These are phyloP conservation scores for Aureobasidium sp. DNA, from an alignment of 2,329 filamentous ascomycete species.

Conservation along the genomic window DNA sequence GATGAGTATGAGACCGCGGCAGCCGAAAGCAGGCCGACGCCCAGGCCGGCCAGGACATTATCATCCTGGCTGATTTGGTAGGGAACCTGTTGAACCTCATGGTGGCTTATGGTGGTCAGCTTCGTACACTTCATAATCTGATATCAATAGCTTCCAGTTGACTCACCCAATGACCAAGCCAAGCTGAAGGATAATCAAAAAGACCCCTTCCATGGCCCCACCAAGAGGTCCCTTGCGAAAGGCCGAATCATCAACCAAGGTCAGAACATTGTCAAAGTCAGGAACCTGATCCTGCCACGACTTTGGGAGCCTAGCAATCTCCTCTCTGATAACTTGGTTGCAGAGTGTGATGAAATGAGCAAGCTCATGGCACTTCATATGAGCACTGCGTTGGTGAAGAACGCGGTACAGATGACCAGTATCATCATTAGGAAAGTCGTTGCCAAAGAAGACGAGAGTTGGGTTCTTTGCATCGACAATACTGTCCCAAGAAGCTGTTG, in stretches of 20 bases:
- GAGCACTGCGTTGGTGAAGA: constrained; percentile 37
- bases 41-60: not conserved
- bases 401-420: constrained; percentile 35
- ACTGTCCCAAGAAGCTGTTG: no score
- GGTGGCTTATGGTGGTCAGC: not conserved
- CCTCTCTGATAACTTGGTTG: not conserved
- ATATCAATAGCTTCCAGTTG: not conserved
- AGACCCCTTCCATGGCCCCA: constrained; percentile 40
- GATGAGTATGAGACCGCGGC: not conserved
- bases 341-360: not conserved
- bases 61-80: no score
- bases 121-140: not conserved
- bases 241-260: constrained; percentile 28
- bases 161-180: not conserved
- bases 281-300: not conserved
- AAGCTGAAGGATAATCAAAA: constrained; percentile 35
- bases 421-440: constrained; percentile 45
- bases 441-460: constrained; percentile 38
- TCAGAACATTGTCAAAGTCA: constrained; percentile 17
- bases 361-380: constrained; percentile 19
- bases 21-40: not conserved
- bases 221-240: constrained; percentile 37
- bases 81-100: no score
- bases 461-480: no score
- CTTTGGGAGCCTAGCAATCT: not conserved